phyloP scores from a whole-genome alignment of 2,329 filamentous ascomycete genomes.

The Colletotrichum chlorophyti region DNA sequence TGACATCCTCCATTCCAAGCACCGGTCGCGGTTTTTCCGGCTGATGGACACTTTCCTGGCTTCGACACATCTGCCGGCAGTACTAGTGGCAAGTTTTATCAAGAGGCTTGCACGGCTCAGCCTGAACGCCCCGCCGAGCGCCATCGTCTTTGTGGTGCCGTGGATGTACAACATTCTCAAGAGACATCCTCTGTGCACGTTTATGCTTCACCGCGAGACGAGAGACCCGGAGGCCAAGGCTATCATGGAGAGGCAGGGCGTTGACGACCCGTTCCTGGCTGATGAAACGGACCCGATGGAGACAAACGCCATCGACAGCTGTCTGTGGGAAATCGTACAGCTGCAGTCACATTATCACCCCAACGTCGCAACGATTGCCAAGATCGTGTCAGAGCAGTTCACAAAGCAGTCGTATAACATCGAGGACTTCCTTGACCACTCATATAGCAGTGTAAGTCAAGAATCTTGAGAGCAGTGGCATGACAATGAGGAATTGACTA shows the following conservation, averaged over 20 bases:
- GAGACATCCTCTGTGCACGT: constrained; percentile 87
- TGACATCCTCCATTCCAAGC: constrained; percentile 88
- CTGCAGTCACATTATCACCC: constrained; percentile 95
- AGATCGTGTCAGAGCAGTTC: constrained; percentile 95
- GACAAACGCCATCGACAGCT: constrained; percentile 88
- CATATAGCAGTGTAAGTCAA: constrained; percentile 81
- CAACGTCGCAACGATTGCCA: constrained; percentile 91
- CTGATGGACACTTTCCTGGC: constrained; percentile 88
- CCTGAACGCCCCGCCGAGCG: constrained; percentile 87
- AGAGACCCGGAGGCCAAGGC: constrained; percentile 64
- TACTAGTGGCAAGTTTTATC: constrained; percentile 92
- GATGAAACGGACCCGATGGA: constrained; percentile 82
- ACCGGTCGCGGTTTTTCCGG: constrained; percentile 92
- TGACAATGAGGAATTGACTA: constrained; percentile 59
- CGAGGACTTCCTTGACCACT: constrained; percentile 97
- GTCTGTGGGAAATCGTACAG: constrained; percentile 92
- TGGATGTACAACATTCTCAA: constrained; percentile 97
- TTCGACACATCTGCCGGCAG: constrained; percentile 90
- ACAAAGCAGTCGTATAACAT: constrained; percentile 94
- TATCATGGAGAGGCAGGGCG: constrained; percentile 64
- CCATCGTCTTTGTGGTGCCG: constrained; percentile 86
- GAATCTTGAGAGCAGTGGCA: neutral
- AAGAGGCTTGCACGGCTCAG: constrained; percentile 87
- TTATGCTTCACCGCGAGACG: constrained; percentile 88
- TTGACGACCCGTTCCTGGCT: constrained; percentile 77